Conservation (phyloP, 1,139 yeast species). For the Protomyces inundatus region DNA sequence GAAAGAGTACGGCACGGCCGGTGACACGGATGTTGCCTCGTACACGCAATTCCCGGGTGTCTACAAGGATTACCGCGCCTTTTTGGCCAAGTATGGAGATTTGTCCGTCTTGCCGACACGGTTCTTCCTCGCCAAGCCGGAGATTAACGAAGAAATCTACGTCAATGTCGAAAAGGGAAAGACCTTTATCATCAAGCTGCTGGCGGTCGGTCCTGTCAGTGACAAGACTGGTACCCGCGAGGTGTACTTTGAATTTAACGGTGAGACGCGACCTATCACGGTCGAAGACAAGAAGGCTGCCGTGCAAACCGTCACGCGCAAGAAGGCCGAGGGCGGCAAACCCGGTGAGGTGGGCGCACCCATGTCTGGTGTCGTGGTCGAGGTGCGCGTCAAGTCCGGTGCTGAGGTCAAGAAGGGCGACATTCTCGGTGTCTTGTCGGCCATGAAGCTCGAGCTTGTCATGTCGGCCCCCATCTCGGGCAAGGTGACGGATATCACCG, state of each 20-base stretch:
- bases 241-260: constrained; percentile 94
- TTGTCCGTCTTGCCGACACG: constrained; percentile 89
- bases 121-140: constrained; percentile 79
- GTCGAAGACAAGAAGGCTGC: constrained; percentile 83
- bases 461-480: constrained; percentile 89
- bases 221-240: constrained; percentile 85
- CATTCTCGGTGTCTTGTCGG: constrained; percentile 87
- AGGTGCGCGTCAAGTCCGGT: constrained; percentile 83
- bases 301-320: constrained; percentile 76
- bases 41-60: constrained; percentile 98
- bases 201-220: constrained; percentile 88
- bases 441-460: constrained; percentile 99
- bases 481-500: constrained; percentile 64
- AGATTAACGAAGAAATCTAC: constrained; percentile 77
- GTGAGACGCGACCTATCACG: constrained; percentile 94
- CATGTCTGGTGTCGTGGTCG: constrained; percentile 98
- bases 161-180: constrained; percentile 95
- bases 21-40: constrained; percentile 87
- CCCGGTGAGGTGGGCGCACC: constrained; percentile 97
- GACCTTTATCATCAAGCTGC: constrained; percentile 79
- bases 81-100: constrained; percentile 78
- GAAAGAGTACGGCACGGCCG: constrained; percentile 51
- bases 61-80: constrained; percentile 75
- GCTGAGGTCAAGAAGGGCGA: constrained; percentile 93
- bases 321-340: constrained; percentile 81